Base-by-base conservation (phyloP, 1,284 basidiomycete genomes). In the Ceratobasidium sp. region DNA sequence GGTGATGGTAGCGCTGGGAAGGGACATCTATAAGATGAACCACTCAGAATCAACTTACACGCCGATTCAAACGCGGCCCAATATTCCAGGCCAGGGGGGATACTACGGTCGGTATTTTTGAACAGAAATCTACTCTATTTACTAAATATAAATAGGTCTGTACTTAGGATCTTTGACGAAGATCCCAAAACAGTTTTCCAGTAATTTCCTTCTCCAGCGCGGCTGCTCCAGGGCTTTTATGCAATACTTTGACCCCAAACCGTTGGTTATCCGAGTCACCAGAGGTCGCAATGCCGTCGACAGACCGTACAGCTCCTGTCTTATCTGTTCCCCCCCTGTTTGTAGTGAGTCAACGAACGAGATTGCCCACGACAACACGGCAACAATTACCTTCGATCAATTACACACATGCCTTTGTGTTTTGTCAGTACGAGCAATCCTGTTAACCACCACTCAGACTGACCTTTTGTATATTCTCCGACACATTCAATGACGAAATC, bases 351-450 rank as follows among this genome's bases (percentile, higher is more conserved):
- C 27, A 64, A n/a, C 27, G 7, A 13, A 16, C 7, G 37, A 9
- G 29, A 61, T 19, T 5, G 64, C 19, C 6, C 53, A 56, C 27
- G n/a, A 61, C 8, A 41, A 16, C 19, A 2, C 31, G 14, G 1
- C 16, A 58, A 16, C 2, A 43, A 61, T 48, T 41, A 75, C 77
- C 84, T 76, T 61, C 83, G 76, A 79, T 84, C 84, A 27, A 84
- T 81, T 2, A 84, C 82, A 74, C 83, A 84, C 83, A 84, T 84
- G 13, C 84, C 83, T 56, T 34, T 9, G n/a, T n/a, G 16, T 5
- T 27, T 27, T 27, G 22, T 68, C n/a, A 68, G 29, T 24, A 5
- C 34, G 16, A 39, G 37, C 5, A 27, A n/a, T 16, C 19, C n/a
- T 8, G 11, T 27, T 9, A 54, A 14, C n/a, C 13, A 11, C 22